Conservation (phyloP, 768 basidiomycete genomes). For the Russula foetens region DNA sequence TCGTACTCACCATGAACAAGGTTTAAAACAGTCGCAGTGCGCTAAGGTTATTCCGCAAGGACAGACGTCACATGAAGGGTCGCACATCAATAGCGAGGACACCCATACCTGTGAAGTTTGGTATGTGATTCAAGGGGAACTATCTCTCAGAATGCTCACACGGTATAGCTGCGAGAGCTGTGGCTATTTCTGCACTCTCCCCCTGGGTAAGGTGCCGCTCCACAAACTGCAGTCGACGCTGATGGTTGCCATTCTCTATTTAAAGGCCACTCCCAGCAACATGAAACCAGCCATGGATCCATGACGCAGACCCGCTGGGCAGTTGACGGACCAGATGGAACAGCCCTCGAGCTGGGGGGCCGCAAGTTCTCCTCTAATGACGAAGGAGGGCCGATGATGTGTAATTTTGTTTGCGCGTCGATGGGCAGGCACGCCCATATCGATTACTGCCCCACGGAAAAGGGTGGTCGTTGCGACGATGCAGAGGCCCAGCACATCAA, state of each 20-base stretch:
- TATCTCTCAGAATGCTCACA: not conserved
- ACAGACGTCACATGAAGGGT: conserved; percentile 34
- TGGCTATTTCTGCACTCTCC: conserved; percentile 50
- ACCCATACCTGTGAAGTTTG: conserved; percentile 48
- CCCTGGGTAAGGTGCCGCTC: conserved; percentile 34
- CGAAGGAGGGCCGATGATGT: conserved; percentile 57
- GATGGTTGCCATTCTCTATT: not conserved
- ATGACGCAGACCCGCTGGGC: conserved; percentile 55
- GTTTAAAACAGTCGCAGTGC: conserved; percentile 43
- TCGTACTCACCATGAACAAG: conserved; percentile 23
- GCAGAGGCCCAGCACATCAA: conserved; percentile 40
- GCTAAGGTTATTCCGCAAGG: conserved; percentile 39
- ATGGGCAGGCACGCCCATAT: conserved; percentile 55
- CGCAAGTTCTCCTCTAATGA: conserved; percentile 45
- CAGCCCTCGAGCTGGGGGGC: conserved; percentile 44
- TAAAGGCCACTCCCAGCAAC: conserved; percentile 49
- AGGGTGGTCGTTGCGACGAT: conserved; percentile 31
- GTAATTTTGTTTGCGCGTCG: conserved; percentile 45
- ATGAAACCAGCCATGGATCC: conserved; percentile 56
- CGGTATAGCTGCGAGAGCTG: conserved; percentile 46
- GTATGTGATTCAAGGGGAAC: conserved; percentile 24
- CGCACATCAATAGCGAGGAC: conserved; percentile 42
- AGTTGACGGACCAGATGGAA: conserved; percentile 45
- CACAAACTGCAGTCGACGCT: not conserved
- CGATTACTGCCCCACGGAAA: conserved; percentile 41